phyloP scores from a whole-genome alignment of 768 basidiomycete species.

The Hortiboletus campestris region DNA sequence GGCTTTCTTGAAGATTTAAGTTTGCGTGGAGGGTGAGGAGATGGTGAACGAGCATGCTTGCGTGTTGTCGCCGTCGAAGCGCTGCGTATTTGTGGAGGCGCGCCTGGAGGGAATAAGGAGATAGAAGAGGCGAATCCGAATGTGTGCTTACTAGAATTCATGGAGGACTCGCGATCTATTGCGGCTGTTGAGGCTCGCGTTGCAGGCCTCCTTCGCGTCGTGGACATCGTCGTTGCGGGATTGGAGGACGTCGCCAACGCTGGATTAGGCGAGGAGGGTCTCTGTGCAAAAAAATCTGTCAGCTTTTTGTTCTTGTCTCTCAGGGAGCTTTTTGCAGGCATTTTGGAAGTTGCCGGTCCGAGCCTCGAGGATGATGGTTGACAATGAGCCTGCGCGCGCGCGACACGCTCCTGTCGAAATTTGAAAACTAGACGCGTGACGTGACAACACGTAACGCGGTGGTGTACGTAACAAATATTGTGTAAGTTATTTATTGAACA shows the following conservation, averaged over 20 bases:
- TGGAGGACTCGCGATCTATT: neutral
- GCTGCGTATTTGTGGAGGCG: slow-evolving; percentile 6
- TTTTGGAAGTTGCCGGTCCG: slow-evolving; percentile 3
- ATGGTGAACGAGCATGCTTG: slow-evolving; percentile 29
- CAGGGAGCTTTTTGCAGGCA: slow-evolving; percentile 18
- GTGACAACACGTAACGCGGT: slow-evolving; percentile 13
- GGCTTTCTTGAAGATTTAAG: slow-evolving; percentile 21
- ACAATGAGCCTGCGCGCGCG: neutral
- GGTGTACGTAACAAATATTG: neutral
- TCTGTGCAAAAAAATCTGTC: slow-evolving; percentile 48
- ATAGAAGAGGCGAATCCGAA: neutral
- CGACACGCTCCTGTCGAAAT: slow-evolving; percentile 3
- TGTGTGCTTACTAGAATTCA: slow-evolving; percentile 19
- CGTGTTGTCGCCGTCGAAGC: slow-evolving; percentile 15
- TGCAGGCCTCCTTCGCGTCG: slow-evolving; percentile 10
- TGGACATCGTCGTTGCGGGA: neutral
- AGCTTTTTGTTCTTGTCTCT: slow-evolving; percentile 30
- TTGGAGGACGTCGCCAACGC: slow-evolving; percentile 8
- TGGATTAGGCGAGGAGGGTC: slow-evolving; percentile 18
- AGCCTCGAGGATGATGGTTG: neutral
- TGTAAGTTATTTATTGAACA: too few relatives aligned
- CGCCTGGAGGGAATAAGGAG: slow-evolving; percentile 13
- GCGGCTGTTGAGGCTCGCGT: slow-evolving; percentile 7
- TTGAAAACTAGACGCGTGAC: slow-evolving; percentile 7
- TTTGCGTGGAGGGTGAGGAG: slow-evolving; percentile 9